Percentiles rank a stretch among this genome's conserved stretches.
These are phyloP conservation scores for Ophiostoma angusticollis DNA, from an alignment of 2,329 filamentous ascomycete species.

Conservation along the genomic window DNA sequence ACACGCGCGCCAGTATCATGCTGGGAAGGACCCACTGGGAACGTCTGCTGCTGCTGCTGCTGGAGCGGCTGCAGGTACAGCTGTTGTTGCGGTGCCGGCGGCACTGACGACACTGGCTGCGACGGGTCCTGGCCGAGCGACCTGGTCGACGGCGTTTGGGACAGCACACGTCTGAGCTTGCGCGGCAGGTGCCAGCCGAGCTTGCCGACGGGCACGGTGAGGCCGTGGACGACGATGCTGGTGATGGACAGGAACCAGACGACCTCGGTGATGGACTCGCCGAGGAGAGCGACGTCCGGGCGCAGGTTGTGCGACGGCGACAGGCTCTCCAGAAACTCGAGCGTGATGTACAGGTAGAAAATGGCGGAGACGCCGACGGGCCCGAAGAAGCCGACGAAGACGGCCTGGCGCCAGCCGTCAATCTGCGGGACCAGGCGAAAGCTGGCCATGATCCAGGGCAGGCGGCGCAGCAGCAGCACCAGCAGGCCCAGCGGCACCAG, in stretches of 20 bases:
- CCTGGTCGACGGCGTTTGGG: conserved; percentile 3
- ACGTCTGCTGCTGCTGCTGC: neutral
- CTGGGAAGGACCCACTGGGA: too few relatives aligned
- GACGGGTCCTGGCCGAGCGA: neutral
- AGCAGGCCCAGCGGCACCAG: conserved; percentile 62
- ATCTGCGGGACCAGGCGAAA: conserved; percentile 72
- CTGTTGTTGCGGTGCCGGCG: neutral
- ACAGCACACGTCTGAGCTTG: conserved; percentile 40
- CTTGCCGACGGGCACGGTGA: conserved; percentile 68
- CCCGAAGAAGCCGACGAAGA: conserved; percentile 87
- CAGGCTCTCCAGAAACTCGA: conserved; percentile 55
- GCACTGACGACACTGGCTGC: neutral
- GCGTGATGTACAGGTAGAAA: conserved; percentile 73
- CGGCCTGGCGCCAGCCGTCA: conserved; percentile 56
- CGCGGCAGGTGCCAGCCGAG: conserved; percentile 49
- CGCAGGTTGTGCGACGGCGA: conserved; percentile 53
- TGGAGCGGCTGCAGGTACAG: neutral
- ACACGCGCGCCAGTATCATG: neutral
- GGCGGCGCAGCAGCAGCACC: conserved; percentile 62
- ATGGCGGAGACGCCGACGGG: conserved; percentile 86
- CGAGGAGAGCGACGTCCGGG: conserved; percentile 51
- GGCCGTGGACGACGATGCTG: conserved; percentile 72
- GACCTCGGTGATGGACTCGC: conserved; percentile 55
- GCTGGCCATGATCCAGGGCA: conserved; percentile 63
- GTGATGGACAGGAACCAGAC: conserved; percentile 81